Base-by-base conservation (phyloP, 805 yeast genomes). In the Lipomyces japonicus region DNA sequence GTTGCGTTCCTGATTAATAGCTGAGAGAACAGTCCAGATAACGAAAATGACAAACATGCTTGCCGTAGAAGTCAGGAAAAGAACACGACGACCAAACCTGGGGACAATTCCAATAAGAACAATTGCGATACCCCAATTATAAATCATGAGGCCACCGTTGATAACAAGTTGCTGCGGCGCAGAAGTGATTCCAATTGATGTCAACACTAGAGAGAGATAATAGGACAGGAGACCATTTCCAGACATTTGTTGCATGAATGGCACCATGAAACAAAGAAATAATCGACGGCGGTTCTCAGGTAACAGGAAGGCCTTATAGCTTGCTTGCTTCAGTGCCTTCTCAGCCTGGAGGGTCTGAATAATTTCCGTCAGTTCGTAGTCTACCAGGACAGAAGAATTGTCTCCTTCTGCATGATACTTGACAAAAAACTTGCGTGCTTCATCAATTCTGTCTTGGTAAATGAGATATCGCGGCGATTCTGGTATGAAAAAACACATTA, bases 381-480 rank as follows among this genome's bases (percentile, higher is more conserved):
- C 67, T 52, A 70, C 67, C 45, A 72, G 47, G 5, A 54, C 60
- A 23, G 57, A 57, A 6, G 37, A 12, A 43, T 67, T 68, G 31
- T 67, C 68, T 44, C 70, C 65, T 46, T 75, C 76, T 50, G 71
- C 74, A 61, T 76, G 75, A 57, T 63, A 63, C 46, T 65, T 69
- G 4, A 70, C 62, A 53, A 77, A 58, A 34, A 68, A 67, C 30
- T 69, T 63, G 30, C 77, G 70, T 2, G 90, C 91, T 44, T 75
- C 72, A 18, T 76, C 81, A 46, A 77, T 62, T 22, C 76, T 67
- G 56, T 77, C 78, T 56, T 79, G 77, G 41, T 77, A 77, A 22
- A 86, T 82, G 54, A 69, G 77, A 69, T 71, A 86, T 61, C 95
- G 75, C 31, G 95, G 95, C 37, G 85, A 80, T 70, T 39, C 84